These are phyloP conservation scores for Nothophoma quercina DNA, from an alignment of 2,329 filamentous ascomycete genomes.

Conservation along the genomic window DNA sequence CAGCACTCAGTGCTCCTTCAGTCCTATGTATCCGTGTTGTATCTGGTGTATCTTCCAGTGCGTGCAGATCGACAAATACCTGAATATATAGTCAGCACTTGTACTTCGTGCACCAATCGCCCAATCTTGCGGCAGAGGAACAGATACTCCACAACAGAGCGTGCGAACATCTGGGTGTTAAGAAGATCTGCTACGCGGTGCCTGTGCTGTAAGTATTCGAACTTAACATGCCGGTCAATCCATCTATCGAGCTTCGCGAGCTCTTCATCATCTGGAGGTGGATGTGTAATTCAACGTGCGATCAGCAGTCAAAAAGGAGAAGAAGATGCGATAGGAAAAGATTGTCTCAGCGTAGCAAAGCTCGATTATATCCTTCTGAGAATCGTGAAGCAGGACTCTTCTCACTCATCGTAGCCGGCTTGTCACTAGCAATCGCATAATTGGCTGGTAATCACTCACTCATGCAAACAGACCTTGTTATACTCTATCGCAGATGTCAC, in stretches of 20 bases:
- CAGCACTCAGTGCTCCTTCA: too few relatives aligned
- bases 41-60: too few relatives aligned
- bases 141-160: slow-evolving; percentile 5
- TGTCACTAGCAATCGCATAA: too few relatives aligned
- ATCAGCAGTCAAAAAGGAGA: too few relatives aligned
- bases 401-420: not conserved
- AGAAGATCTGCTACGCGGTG: slow-evolving; percentile 8
- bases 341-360: too few relatives aligned
- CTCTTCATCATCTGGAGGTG: slow-evolving; percentile 1
- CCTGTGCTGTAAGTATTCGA: slow-evolving; percentile 3
- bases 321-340: too few relatives aligned
- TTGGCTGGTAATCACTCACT: too few relatives aligned
- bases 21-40: not conserved
- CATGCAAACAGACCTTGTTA: too few relatives aligned
- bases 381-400: not conserved
- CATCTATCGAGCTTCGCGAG: slow-evolving; percentile 10
- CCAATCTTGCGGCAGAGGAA: slow-evolving; percentile 9
- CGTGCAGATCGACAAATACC: too few relatives aligned
- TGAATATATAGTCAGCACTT: slow-evolving; percentile 13
- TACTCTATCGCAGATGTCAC: too few relatives aligned
- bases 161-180: slow-evolving; percentile 6
- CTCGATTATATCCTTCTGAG: too few relatives aligned
- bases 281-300: slow-evolving; percentile 11
- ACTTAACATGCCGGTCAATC: slow-evolving; percentile 11
- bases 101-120: not conserved